phyloP scores from a whole-genome alignment of 140 eudicot genomes.

The Erigeron philadelphicus region DNA sequence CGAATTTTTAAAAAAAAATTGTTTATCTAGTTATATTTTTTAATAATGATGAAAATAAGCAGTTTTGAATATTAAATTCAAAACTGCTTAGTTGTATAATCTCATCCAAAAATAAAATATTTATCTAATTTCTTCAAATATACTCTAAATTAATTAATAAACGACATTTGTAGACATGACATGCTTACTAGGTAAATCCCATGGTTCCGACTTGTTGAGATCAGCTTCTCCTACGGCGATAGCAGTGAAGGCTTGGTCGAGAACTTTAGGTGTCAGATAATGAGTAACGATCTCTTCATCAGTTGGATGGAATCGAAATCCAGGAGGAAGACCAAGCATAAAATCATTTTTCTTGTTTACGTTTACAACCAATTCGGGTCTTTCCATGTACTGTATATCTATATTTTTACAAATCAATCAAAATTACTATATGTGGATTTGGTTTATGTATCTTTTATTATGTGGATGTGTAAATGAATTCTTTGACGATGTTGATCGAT shows the following conservation, averaged over 20 bases:
- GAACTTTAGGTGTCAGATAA: constrained; percentile 47
- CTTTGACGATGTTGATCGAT: neutral
- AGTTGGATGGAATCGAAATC: constrained; percentile 76
- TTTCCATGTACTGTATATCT: neutral
- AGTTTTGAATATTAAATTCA: no score
- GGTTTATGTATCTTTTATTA: neutral
- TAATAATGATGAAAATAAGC: no score
- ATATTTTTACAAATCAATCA: neutral
- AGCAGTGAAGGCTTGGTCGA: constrained; percentile 37
- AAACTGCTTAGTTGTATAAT: no score
- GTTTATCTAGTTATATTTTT: neutral
- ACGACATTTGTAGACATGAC: no score
- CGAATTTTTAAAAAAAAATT: neutral
- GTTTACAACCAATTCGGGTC: neutral
- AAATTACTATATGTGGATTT: neutral
- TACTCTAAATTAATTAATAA: no score
- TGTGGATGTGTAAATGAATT: no score
- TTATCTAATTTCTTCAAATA: no score
- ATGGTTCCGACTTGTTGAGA: constrained; percentile 70
- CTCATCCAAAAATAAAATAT: no score
- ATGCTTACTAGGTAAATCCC: constrained; percentile 76
- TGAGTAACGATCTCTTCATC: constrained; percentile 68
- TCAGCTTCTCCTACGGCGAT: constrained; percentile 61
- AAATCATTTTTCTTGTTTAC: constrained; percentile 4
- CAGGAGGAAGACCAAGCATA: constrained; percentile 55